Evolutionary conservation across 495 filamentous ascomycete species (phyloP).

Genomic region (Cenococcum geophilum): DNA sequence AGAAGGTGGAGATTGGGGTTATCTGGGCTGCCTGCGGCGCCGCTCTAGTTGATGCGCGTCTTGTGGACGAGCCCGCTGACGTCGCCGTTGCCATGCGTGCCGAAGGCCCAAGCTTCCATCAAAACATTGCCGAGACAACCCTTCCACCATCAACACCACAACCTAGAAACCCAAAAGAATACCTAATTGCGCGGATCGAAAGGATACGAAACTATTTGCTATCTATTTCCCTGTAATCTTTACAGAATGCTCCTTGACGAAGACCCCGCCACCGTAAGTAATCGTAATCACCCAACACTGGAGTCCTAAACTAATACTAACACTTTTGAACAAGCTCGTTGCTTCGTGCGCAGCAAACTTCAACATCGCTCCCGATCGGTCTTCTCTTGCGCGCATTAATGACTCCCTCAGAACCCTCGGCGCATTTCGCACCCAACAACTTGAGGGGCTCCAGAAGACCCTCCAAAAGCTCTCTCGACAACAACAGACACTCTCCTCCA

Average conservation of each 20-base stretch:
- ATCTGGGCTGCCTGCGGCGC: not conserved
- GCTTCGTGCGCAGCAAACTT: slow-evolving; percentile 87
- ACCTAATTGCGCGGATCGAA: not conserved
- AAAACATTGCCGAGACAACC: not conserved
- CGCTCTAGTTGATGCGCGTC: not conserved
- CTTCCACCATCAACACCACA: not conserved
- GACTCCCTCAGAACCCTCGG: slow-evolving; percentile 73
- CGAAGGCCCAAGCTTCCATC: not conserved
- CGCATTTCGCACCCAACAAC: slow-evolving; percentile 68
- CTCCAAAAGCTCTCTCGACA: slow-evolving; percentile 69
- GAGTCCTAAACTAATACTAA: slow-evolving; percentile 22
- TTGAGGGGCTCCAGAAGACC: slow-evolving; percentile 62
- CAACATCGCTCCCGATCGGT: slow-evolving; percentile 82
- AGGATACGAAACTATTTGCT: not conserved
- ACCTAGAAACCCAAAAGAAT: not conserved
- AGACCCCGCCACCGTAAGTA: slow-evolving; percentile 71
- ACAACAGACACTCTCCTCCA: slow-evolving; percentile 58
- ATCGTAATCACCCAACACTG: slow-evolving; percentile 2
- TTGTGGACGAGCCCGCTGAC: not conserved
- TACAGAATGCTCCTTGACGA: slow-evolving; percentile 92
- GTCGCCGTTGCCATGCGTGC: not conserved
- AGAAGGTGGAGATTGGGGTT: not conserved
- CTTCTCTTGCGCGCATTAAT: slow-evolving; percentile 77
- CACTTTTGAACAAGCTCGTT: slow-evolving; percentile 59
- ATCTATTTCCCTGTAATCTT: not conserved